A percentile compares a stretch with the other conserved stretches of the same genome.
phyloP scores from a whole-genome alignment of 768 basidiomycete species.

The Terana coerulea region DNA sequence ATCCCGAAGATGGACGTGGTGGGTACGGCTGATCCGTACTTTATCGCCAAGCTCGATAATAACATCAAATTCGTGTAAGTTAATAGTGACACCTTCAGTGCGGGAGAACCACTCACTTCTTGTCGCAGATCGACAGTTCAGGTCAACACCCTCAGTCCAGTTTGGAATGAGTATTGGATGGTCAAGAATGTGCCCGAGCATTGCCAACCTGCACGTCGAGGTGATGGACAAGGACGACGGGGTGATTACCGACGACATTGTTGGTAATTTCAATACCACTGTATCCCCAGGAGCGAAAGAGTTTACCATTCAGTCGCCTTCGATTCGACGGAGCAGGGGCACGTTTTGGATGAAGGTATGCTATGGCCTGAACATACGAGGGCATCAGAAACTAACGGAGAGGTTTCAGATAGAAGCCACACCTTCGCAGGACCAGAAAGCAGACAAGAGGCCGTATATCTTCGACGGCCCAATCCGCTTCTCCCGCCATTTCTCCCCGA shows the following conservation, averaged over 20 bases:
- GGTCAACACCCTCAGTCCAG: slow-evolving; percentile 49
- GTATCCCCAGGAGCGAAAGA: slow-evolving; percentile 60
- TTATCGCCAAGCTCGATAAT: slow-evolving; percentile 63
- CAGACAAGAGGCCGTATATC: slow-evolving; percentile 47
- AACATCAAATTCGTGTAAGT: slow-evolving; percentile 62
- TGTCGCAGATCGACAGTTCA: slow-evolving; percentile 60
- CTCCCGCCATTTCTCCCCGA: slow-evolving; percentile 68
- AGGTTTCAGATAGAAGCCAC: slow-evolving; percentile 61
- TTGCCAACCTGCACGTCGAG: slow-evolving; percentile 55
- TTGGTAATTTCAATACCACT: slow-evolving; percentile 58
- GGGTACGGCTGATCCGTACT: slow-evolving; percentile 64
- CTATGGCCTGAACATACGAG: slow-evolving; percentile 2
- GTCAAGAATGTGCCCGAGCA: slow-evolving; percentile 68
- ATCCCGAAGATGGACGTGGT: slow-evolving; percentile 71
- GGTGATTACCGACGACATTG: slow-evolving; percentile 51
- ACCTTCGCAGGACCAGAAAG: slow-evolving; percentile 38
- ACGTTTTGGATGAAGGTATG: slow-evolving; percentile 67
- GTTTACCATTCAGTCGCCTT: slow-evolving; percentile 51
- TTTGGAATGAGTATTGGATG: slow-evolving; percentile 76
- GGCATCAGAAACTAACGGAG: neutral
- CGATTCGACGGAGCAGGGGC: slow-evolving; percentile 48
- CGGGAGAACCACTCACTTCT: neutral
- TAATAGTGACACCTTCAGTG: neutral
- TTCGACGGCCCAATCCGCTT: slow-evolving; percentile 75
- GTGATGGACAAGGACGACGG: slow-evolving; percentile 70